Conservation (phyloP, 164 flowering plant species). For the Macadamia tetraphylla region DNA sequence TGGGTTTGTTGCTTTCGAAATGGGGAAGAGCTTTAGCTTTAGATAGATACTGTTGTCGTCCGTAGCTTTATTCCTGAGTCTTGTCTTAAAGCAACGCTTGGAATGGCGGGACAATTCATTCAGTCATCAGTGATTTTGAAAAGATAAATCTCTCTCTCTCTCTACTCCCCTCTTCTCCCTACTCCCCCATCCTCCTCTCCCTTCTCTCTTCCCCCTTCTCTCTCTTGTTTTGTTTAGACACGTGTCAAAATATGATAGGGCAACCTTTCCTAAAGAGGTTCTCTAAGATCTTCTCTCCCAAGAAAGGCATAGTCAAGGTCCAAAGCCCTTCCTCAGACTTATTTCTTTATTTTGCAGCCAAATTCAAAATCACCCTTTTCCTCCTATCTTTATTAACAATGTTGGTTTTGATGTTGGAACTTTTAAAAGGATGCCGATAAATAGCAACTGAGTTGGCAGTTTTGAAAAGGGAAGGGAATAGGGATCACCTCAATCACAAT, state of each 20-base stretch:
- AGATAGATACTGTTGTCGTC: conserved; percentile 6
- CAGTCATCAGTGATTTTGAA: not conserved
- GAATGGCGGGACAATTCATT: conserved; percentile 15
- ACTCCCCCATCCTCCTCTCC: too few relatives aligned
- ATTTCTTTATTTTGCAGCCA: not conserved
- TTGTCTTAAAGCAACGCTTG: conserved; percentile 20
- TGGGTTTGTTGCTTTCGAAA: not conserved
- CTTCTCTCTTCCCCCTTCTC: not conserved
- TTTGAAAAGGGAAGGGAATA: too few relatives aligned
- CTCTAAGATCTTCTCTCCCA: conserved; percentile 45
- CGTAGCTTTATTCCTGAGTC: conserved; percentile 17
- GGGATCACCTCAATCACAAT: too few relatives aligned
- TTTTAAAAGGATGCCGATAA: too few relatives aligned
- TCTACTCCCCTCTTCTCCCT: not conserved
- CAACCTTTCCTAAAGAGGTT: conserved; percentile 12
- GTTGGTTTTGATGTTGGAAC: too few relatives aligned
- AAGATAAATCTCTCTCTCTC: not conserved
- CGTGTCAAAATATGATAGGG: conserved; percentile 12
- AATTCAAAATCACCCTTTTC: not conserved
- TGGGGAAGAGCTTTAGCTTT: conserved; percentile 10
- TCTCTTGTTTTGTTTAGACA: not conserved
- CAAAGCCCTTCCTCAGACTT: conserved; percentile 14
- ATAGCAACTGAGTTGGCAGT: too few relatives aligned
- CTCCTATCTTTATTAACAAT: not conserved
- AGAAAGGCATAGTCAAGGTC: conserved; percentile 77